Base-by-base conservation (phyloP, 805 yeast genomes). In the Zygosaccharomyces rouxii region DNA sequence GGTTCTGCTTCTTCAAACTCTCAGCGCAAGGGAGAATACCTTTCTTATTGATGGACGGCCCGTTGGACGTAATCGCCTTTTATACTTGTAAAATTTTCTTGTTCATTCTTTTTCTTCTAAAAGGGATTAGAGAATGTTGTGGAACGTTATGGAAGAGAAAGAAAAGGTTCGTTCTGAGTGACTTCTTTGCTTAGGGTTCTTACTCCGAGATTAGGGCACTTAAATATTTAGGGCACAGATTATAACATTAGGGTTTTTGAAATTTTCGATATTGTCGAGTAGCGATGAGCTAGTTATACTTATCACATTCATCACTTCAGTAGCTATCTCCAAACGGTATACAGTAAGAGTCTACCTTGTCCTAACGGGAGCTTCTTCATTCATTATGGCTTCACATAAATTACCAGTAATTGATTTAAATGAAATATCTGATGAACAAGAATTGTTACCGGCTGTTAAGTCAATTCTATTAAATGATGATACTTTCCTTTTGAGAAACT, bases 401-500 rank as follows among this genome's bases (percentile, higher is more conserved):
- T 11, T 58, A 29, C 64, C 66, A 1, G 51, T 52, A 7, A 53
- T 65, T 18, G 69, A 65, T 52, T 39, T 65, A 33, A 54, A 65
- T 38, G 25, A 45, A 16, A 52, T 65, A 5, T 35, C 54, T 2
- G 55, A 57, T 35, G 69, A 65, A 43, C 50, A 50, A 2, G 58
- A 58, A 5, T 48, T 65, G 23, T 31, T 58, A 10, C 62, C 63
- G 3, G 48, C 56, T 9, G 54, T 65, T 13, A 56, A 53, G 43
- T 39, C 49, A 5, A 55, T 63, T 18, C 42, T 65, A 25, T 29
- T 51, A 25, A 38, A 48, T 25, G 40, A 55, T 41, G 66, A 65
- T 48, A 58, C 62, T 5, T 62, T 66, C 41, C 46, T 64, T 16
- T 46, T 66, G 53, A 56, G 60, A 41, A 64, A 66, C 49, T 64